Base-by-base conservation (phyloP, 352 stramenopile genomes). In the Globisporangium okanoganense region DNA sequence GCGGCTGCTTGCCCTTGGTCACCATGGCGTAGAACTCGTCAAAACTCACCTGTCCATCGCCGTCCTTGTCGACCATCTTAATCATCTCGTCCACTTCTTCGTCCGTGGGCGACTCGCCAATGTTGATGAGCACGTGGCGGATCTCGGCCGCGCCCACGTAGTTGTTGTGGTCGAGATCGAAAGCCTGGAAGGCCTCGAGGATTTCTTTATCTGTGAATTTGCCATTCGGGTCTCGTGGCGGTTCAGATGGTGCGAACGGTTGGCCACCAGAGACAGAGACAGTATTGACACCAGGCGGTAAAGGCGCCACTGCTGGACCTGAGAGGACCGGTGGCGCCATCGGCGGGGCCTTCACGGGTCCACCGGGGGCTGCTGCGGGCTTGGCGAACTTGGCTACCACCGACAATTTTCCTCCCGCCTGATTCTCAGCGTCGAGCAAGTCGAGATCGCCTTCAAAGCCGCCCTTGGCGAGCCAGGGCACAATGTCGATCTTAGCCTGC, bases 51-150 rank as follows among this genome's bases (percentile, higher is more conserved):
- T 98, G 92, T 0, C 94, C 92, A 71, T 98, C 94, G 44, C 94
- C 94, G 62, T 98, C 95, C 41, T 96, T 93, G 65, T 98, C 94
- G 8, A 98, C 89, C 90, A 98, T 98, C 54, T 92, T 88, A 69
- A 98, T 98, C 94, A 98, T 98, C 70, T 98, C 90, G 69, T 98
- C 94, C 5, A 98, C 86, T 78, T 98, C 95, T 78, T 98, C 94
- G 65, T 98, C 95, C 4, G 92, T 98, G 9, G 90, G 90, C 22
- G 89, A 87, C 73, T 98, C 94, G 27, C 95, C 94, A 66, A 98
- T 98, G 59, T 98, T 98, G 54, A 98, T 96, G 5, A 98, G 81
- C 31, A 98, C 90, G 69, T 98, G 93, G 5, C 90, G 84, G 59
- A 98, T 97, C 67, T 98, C 95, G 16, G 92, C 92, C 29, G 91